phyloP scores from a whole-genome alignment of 2,329 filamentous ascomycete species.

The Xylaria sp. region DNA sequence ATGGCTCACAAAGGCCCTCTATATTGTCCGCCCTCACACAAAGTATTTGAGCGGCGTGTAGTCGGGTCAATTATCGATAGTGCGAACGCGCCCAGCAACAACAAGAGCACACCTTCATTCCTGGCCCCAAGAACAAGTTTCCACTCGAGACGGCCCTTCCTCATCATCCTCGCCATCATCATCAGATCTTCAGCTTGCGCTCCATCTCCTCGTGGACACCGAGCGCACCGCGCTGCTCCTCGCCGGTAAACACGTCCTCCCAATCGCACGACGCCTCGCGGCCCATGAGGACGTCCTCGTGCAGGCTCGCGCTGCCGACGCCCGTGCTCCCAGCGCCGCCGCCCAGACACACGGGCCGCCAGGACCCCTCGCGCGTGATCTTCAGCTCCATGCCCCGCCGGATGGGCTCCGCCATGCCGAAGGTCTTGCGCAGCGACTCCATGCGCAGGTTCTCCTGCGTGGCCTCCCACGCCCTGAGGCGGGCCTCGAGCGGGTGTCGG shows the following conservation, averaged over 20 bases:
- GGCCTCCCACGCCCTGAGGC: slow-evolving; percentile 87
- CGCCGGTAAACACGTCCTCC: slow-evolving; percentile 92
- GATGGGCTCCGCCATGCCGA: slow-evolving; percentile 92
- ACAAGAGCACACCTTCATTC: not conserved
- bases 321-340: slow-evolving; percentile 71
- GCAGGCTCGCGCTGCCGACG: slow-evolving; percentile 71
- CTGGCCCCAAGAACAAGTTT: not conserved
- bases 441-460: slow-evolving; percentile 91
- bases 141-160: too few species aligned
- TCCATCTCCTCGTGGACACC: slow-evolving; percentile 95
- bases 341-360: slow-evolving; percentile 77
- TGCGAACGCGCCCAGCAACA: not conserved
- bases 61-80: not conserved
- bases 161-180: not conserved
- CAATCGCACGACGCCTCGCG: slow-evolving; percentile 81
- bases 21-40: slow-evolving; percentile 4
- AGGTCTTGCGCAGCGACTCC: slow-evolving; percentile 85
- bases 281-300: slow-evolving; percentile 89
- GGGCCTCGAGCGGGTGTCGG: slow-evolving; percentile 89
- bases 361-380: slow-evolving; percentile 82
- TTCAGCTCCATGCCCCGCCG: slow-evolving; percentile 94
- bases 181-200: slow-evolving; percentile 83
- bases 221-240: slow-evolving; percentile 75
- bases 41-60: not conserved
- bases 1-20: not conserved